Base-by-base conservation (phyloP, 1,284 basidiomycete species). In the Ceratobasidium sp. region DNA sequence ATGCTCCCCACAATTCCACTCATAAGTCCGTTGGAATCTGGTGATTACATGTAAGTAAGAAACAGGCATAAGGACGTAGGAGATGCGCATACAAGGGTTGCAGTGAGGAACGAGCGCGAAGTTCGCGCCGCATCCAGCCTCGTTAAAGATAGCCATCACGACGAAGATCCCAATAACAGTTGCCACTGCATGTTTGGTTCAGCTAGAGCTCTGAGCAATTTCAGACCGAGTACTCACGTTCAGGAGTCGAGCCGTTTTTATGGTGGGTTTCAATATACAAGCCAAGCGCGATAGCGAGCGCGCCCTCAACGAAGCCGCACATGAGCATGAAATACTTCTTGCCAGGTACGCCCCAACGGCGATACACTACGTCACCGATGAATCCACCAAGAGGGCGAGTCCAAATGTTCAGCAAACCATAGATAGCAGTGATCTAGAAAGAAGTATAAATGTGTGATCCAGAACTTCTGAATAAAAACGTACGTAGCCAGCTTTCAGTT, bases 101-200 rank as follows among this genome's bases (percentile, higher is more conserved):
- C 85, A 86, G 76, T 87, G 87, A 0, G 87, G 86, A 0, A 87
- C 85, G 35, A 87, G 80, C 3, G 85, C 81, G 76, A 88, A 88
- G 77, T 85, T 87, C 1, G 84, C 83, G 2, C 87, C 87, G 73
- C 87, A 88, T 0, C 81, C 86, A 7, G 83, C 79, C 76, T 87
- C 85, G 67, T 82, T 82, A 75, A 83, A 83, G 35, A 84, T 80
- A 1, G 82, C 83, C 16, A 80, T 77, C 18, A 85, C 69, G 13
- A 78, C 73, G 72, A 83, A 76, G 28, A 83, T 61, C 2, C 78
- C 79, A 54, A 82, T 79, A 43, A 80, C 75, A 7, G 76, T 78
- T 4, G 76, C 77, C 5, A 80, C 77, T 77, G 73, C 49, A 73
- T 2, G 71, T 21, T n/a, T n/a, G n/a, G n/a, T 38, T 69, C 16